Base-by-base conservation (phyloP, 805 yeast species). In the Metschnikowia henanensis region DNA sequence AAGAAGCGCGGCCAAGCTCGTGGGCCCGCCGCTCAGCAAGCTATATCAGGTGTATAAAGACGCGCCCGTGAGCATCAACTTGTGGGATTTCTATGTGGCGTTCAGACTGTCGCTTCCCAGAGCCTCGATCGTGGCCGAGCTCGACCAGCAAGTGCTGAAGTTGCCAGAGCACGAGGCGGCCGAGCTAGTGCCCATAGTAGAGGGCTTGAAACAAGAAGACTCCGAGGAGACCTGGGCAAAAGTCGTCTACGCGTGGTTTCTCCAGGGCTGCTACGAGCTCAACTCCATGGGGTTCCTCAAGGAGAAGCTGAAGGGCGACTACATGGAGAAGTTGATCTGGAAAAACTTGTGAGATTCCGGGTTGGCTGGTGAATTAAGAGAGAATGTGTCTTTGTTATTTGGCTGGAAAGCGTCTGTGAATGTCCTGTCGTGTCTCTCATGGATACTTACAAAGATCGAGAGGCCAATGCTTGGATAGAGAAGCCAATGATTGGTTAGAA, bases 1-100 rank as follows among this genome's bases (percentile, higher is more conserved):
- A 13, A 38, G 39, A n/a, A 25, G 28, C 13, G 25, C 30, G n/a
- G 28, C 41, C 10, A 40, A 47, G 8, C 46, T 52, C 7, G 25
- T 43, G 25, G 56, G 56, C 3, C 56, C 56, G 13, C 37, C 47
- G 3, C 28, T 52, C n/a, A 33, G 51, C 23, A 78, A 76, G 37
- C 59, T 90, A 41, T 90, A 79, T 64, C 76, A 79, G 37, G 70
- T 87, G 13, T 84, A 83, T 59, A 77, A 94, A 46, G 97, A 90
- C 53, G 91, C 96, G 0, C 85, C 87, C 19, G 71, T 81, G 3
- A 66, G 73, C 23, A 74, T 86, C 48, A 86, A 86, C 56, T 73
- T 84, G 41, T 82, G 72, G 62, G 95, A 86, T 52, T 81, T 81
- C 52, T 86, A 73, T 55, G 60, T 67, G 19, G 83, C 87, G 0